Base-by-base conservation (phyloP, 768 basidiomycete genomes). In the Lactifluus pinguis region DNA sequence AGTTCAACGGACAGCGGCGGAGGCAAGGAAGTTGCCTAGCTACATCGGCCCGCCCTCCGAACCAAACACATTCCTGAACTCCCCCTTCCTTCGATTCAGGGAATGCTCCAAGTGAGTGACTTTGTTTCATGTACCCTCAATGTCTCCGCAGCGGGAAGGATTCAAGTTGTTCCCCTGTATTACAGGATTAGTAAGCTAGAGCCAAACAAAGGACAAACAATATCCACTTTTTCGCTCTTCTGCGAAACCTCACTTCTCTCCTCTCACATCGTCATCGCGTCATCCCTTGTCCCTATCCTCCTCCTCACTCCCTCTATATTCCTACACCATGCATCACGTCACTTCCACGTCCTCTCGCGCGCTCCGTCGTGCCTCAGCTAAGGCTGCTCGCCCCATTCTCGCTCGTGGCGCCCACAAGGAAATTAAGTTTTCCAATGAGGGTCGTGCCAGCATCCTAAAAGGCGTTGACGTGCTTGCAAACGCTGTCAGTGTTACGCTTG, bases 381-480 rank as follows among this genome's bases (percentile, higher is more conserved):
- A 81, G 69, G 78, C 80, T 29, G 73, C 77, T 13, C 79, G 79
- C 69, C 80, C 84, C 61, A 66, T 79, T 11, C 74, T 77, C n/a
- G 73, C 75, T 42, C 85, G 91, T 59, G 85, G 87, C 62, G 88
- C 84, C 17, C 91, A 95, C 83, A 97, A 97, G 82, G 94, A 97
- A 73, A 90, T 98, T 73, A 87, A 89, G 76, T 98, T 98, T 76
- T 89, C 88, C 71, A 95, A 98, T 73, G 92, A 93, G 67, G 94
- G 94, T 67, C 83, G 95, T 65, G 92, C 93, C 34, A 83, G 85
- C 75, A 95, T 97, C 76, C 81, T 98, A 67, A 88, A 87, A 73
- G 95, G 95, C 74, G 94, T 99, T 65, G 95, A 98, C 76, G 80
- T 95, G 69, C 86, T 99, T 66, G 95, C 95, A 61, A 93, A 98